Evolutionary conservation across 208 protist species (phyloP).

Genomic region (Wallacemonas collosoma): DNA sequence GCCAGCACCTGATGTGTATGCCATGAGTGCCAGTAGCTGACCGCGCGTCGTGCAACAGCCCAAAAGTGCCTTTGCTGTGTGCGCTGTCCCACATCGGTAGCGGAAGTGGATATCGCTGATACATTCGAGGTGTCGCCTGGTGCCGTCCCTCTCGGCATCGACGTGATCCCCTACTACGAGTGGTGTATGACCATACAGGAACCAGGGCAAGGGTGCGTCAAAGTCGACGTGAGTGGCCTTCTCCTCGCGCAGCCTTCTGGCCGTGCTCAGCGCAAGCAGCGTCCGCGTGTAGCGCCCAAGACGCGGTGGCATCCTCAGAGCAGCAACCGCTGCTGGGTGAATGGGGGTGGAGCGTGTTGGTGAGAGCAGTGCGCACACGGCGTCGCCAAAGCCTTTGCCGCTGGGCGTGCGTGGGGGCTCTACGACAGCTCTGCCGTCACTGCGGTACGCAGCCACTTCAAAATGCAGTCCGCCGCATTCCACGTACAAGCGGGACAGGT

Average conservation of each 20-base stretch:
- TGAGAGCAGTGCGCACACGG: background rate
- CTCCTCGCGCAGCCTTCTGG: conserved; percentile 18
- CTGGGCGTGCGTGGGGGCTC: background rate
- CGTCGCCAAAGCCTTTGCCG: conserved; percentile 12
- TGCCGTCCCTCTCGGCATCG: background rate
- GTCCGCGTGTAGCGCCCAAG: background rate
- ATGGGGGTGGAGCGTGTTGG: background rate
- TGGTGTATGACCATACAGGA: background rate
- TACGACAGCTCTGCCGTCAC: background rate
- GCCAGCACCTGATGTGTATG: conserved; percentile 31
- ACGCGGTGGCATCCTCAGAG: background rate
- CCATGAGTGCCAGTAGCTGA: conserved; percentile 47
- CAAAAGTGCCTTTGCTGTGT: conserved; percentile 43
- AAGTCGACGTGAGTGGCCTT: conserved; percentile 43
- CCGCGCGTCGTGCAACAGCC: conserved; percentile 35
- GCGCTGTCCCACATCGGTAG: conserved; percentile 30
- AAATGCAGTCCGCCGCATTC: conserved; percentile 17
- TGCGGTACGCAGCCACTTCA: conserved; percentile 25
- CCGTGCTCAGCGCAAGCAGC: background rate
- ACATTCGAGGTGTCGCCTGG: background rate
- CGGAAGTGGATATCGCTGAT: conserved; percentile 23
- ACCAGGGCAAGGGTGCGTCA: background rate
- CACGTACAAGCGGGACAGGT: conserved; percentile 16
- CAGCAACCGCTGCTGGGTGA: background rate
- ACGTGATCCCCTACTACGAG: background rate